Conservation (phyloP, 2,329 filamentous ascomycete species). For the Fusarium papillatum region DNA sequence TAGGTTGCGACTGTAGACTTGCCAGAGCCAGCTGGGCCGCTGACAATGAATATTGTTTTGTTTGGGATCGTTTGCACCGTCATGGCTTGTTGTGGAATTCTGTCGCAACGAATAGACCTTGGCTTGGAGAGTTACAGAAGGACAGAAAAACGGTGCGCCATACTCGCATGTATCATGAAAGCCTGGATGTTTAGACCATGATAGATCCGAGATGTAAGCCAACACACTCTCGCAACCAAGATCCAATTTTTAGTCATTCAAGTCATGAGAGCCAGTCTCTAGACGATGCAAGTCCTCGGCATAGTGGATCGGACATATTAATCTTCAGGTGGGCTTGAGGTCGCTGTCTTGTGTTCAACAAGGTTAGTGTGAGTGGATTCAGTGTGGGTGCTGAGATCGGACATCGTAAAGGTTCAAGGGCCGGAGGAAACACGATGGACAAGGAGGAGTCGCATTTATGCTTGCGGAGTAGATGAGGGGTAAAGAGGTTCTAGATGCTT, state of each 20-base stretch:
- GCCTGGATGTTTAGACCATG: background rate
- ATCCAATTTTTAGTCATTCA: background rate
- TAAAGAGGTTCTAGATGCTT: background rate
- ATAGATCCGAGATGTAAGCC: background rate
- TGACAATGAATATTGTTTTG: background rate
- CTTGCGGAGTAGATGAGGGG: background rate
- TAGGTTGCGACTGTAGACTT: background rate
- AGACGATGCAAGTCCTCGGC: background rate
- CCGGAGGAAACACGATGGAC: background rate
- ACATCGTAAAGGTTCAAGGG: background rate
- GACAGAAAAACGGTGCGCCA: background rate
- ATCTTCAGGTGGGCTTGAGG: background rate
- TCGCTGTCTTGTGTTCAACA: background rate
- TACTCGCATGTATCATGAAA: background rate
- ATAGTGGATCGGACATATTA: background rate
- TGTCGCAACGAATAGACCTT: background rate
- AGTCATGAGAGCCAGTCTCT: background rate
- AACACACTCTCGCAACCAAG: background rate
- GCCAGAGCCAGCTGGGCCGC: background rate
- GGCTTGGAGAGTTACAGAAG: background rate
- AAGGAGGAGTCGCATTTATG: background rate
- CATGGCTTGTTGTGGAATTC: background rate
- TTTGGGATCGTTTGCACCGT: background rate
- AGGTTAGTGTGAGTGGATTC: background rate
- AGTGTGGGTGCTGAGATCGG: background rate